Evolutionary conservation across 2,329 filamentous ascomycete genomes (phyloP).

Genomic region (Alternaria metachromatica): DNA sequence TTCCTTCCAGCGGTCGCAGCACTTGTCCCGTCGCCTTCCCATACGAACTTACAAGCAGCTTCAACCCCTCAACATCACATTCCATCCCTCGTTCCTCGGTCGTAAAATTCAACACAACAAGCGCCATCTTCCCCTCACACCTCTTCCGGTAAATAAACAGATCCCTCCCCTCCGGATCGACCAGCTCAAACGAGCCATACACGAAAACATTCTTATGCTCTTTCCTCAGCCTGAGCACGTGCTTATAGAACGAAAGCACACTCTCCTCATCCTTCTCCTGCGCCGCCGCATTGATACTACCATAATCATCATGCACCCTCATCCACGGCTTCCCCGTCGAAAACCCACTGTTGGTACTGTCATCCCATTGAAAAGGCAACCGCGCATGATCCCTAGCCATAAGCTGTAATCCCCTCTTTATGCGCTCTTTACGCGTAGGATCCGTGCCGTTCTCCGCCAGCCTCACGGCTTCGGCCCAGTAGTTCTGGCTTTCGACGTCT

Average conservation of each 20-base stretch:
- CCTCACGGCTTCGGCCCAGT: conserved; percentile 41
- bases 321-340: conserved; percentile 70
- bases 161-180: conserved; percentile 59
- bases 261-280: conserved; percentile 59
- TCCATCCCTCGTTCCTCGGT: conserved; percentile 18
- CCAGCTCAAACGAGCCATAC: conserved; percentile 67
- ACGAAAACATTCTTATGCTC: conserved; percentile 68
- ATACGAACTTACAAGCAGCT: conserved; percentile 56
- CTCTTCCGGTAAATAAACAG: conserved; percentile 59
- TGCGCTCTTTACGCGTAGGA: conserved; percentile 41
- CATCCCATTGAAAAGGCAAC: conserved; percentile 75
- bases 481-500: conserved; percentile 64
- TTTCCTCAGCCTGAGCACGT: conserved; percentile 66
- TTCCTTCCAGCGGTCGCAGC: conserved; percentile 47
- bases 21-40: conserved; percentile 22
- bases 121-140: conserved; percentile 38
- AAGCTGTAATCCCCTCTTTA: conserved; percentile 59
- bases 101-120: conserved; percentile 50
- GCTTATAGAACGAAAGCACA: conserved; percentile 68
- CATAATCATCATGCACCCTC: conserved; percentile 69
- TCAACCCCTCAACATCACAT: conserved; percentile 22
- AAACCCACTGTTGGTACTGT: conserved; percentile 68
- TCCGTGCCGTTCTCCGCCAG: conserved; percentile 38
- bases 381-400: conserved; percentile 73
- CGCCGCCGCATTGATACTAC: conserved; percentile 63